Evolutionary conservation across 805 yeast genomes (phyloP), one percentile per base, ranked within the genome.

Genomic region (Cyberlindnera sargentensis): DNA sequence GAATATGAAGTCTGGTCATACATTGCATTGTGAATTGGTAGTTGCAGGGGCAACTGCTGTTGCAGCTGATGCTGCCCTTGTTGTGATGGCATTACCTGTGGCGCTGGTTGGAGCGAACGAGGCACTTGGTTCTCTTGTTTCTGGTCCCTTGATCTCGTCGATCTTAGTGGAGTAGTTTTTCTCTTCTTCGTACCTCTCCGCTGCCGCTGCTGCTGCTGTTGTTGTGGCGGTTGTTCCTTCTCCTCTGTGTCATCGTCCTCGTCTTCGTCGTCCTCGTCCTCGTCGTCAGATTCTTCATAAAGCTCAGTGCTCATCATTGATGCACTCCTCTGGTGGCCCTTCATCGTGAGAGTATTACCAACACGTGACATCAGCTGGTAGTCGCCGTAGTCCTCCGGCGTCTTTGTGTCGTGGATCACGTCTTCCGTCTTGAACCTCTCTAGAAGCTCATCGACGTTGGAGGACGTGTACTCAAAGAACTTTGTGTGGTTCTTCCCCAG

Each of bases 391-490:
- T 81, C 82, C 4, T 68, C 70, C 0, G 90, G 90, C 23, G 72
- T 68, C 57, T 83, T 83, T 10, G 67, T 64, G 56, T 84, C 91
- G 52, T 81, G 82, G 1, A 64, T 44, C 36, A 56, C 55, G 2
- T 47, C 47, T 4, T 54, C 44, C 27, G 56, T 53, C 38, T 66
- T 57, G 56, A 71, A 76, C 36, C 62, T 60, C 8, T 62, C 58
- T 10, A 79, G 52, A 36, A 83, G 63, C 8, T 73, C 72, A 8
- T 69, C 64, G 3, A 88, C 73, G 47, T 81, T 79, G 15, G 81
- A 80, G 4, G 95, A 80, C 7, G 89, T 76, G 59, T 81, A 91
- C 66, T 91, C 96, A 60, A 85, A 89, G 25, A 89, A 75, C 56
- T 84, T 84, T 33, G 69, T 61, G 56, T 87, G 81, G 62, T 82